phyloP scores from a whole-genome alignment of 2,329 filamentous ascomycete genomes.

The Aspergillus sp. region DNA sequence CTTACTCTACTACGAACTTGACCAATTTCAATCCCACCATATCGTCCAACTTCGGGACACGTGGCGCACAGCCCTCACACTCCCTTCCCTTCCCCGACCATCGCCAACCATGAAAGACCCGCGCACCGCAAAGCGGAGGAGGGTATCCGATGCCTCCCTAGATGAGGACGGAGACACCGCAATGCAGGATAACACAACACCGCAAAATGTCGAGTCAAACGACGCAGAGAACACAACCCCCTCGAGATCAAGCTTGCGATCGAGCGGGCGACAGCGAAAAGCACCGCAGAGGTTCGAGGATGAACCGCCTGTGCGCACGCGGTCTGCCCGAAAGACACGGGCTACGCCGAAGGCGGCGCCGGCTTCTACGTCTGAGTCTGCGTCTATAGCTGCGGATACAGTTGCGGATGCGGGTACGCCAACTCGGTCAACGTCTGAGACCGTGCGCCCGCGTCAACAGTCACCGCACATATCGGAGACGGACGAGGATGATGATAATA shows the following conservation, averaged over 20 bases:
- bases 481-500: constrained; percentile 23
- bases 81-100: not conserved
- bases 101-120: constrained; percentile 32
- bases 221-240: constrained; percentile 19
- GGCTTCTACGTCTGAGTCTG: constrained; percentile 3
- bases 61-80: not conserved
- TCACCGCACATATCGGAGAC: constrained; percentile 14
- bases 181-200: constrained; percentile 23
- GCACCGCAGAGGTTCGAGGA: constrained; percentile 33
- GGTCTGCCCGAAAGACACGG: constrained; percentile 13
- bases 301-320: constrained; percentile 18
- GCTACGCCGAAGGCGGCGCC: constrained; percentile 11
- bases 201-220: constrained; percentile 7
- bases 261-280: constrained; percentile 38
- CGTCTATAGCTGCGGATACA: not conserved
- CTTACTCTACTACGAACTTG: not conserved
- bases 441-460: constrained; percentile 18
- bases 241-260: constrained; percentile 27
- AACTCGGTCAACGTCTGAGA: constrained; percentile 21
- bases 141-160: constrained; percentile 28
- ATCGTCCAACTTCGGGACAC: not conserved
- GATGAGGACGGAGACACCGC: constrained; percentile 33
- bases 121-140: constrained; percentile 38
- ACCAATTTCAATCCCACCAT: not conserved
- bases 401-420: not conserved